These are phyloP conservation scores for Torrubiella hemipterigena DNA, from an alignment of 2,329 filamentous ascomycete species.

Conservation along the genomic window DNA sequence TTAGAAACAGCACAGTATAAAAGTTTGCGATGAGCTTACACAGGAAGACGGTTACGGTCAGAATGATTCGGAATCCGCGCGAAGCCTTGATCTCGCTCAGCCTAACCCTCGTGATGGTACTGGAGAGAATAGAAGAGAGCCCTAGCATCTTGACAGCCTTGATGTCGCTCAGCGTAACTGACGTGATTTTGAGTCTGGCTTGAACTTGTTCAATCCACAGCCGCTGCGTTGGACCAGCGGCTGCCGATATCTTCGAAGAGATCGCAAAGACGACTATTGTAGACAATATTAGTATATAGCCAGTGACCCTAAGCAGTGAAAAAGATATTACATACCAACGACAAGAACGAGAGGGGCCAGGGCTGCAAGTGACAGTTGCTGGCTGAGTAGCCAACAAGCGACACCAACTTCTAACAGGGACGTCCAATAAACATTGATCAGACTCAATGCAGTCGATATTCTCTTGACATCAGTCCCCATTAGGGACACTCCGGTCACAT, in stretches of 20 bases:
- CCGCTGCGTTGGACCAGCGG: conserved; percentile 13
- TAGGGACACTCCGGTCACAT: conserved; percentile 15
- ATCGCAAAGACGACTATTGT: not conserved
- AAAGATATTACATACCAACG: no score
- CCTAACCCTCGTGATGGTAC: conserved; percentile 14
- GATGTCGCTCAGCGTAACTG: conserved; percentile 3
- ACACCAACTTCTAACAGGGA: conserved; percentile 15
- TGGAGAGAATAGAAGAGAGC: conserved; percentile 12
- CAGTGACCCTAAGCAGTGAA: no score
- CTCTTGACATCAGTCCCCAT: conserved; percentile 21
- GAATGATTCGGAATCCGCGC: conserved; percentile 13
- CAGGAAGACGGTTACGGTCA: conserved; percentile 7
- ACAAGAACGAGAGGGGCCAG: conserved; percentile 13
- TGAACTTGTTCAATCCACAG: conserved; percentile 25
- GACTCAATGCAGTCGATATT: conserved; percentile 10
- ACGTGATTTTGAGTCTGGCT: conserved; percentile 1
- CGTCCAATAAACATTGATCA: conserved; percentile 17
- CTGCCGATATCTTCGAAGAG: not conserved
- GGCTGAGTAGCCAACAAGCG: conserved; percentile 16
- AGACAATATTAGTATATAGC: not conserved
- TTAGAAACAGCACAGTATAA: not conserved
- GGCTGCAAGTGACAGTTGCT: conserved; percentile 15
- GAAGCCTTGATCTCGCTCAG: conserved; percentile 17
- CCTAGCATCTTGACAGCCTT: conserved; percentile 6
- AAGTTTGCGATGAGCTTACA: not conserved